Evolutionary conservation across 192 early-diverging fungal genomes (phyloP).

Genomic region (Allomyces macrogynus): DNA sequence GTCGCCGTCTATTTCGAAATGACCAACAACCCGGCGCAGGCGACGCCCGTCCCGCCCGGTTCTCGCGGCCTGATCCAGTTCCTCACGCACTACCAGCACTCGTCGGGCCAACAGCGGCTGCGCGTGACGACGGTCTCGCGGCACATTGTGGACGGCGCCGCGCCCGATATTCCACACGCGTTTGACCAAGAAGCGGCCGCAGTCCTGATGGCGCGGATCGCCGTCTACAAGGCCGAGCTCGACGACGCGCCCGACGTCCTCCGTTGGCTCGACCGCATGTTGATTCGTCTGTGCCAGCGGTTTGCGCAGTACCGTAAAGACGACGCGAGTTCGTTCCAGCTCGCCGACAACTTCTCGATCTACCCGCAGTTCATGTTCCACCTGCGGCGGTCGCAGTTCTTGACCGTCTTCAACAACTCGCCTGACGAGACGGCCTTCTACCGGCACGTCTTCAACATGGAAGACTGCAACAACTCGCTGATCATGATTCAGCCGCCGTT

Average conservation of each 20-base stretch:
- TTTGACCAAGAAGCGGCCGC: constrained; percentile 98
- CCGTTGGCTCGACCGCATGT: constrained; percentile 93
- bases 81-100: constrained; percentile 88
- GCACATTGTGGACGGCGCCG: constrained; percentile 52
- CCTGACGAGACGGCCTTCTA: constrained; percentile 90
- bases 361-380: constrained; percentile 99
- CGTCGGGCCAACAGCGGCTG: constrained; percentile 68
- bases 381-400: constrained; percentile 81
- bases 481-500: constrained; percentile 99
- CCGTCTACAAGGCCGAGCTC: constrained; percentile 86
- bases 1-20: constrained; percentile 92
- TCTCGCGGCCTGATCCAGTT: constrained; percentile 83
- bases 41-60: constrained; percentile 41
- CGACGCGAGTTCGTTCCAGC: constrained; percentile 74
- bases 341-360: constrained; percentile 84
- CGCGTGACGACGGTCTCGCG: constrained; percentile 89
- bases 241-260: constrained; percentile 94
- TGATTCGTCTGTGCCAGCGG: constrained; percentile 93
- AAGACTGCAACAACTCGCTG: constrained; percentile 90
- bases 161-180: constrained; percentile 69
- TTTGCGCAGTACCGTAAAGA: constrained; percentile 94
- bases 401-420: constrained; percentile 97
- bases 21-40: constrained; percentile 63
- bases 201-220: constrained; percentile 91
- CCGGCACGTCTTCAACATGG: constrained; percentile 80